These are phyloP conservation scores for Senecio squalidus DNA, from an alignment of 140 eudicot genomes.

Conservation along the genomic window DNA sequence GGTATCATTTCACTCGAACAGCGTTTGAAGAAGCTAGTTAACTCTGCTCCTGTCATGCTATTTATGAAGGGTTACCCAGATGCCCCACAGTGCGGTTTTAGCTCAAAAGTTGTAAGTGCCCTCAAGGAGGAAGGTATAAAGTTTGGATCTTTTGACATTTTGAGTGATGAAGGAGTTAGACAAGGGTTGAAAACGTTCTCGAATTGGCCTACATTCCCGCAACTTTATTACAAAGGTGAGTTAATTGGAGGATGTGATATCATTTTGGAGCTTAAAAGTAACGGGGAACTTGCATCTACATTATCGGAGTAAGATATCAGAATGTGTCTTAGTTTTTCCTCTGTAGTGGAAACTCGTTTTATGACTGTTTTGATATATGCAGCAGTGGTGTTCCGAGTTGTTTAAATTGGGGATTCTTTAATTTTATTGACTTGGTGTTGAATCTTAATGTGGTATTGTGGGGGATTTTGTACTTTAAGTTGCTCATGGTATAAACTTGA, in stretches of 20 bases:
- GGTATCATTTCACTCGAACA: slow-evolving; percentile 57
- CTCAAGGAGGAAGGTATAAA: slow-evolving; percentile 63
- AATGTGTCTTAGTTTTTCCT: not conserved
- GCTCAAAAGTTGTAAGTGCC: slow-evolving; percentile 92
- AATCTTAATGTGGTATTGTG: slow-evolving; percentile 21
- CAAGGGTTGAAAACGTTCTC: slow-evolving; percentile 82
- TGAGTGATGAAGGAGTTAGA: slow-evolving; percentile 80
- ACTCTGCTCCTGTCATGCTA: slow-evolving; percentile 60
- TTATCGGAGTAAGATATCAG: slow-evolving; percentile 52
- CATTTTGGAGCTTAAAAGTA: slow-evolving; percentile 61
- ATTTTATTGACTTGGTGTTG: slow-evolving; percentile 8
- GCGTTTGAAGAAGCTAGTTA: slow-evolving; percentile 54
- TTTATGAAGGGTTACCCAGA: slow-evolving; percentile 95
- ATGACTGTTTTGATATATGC: not conserved
- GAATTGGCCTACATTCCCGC: slow-evolving; percentile 97
- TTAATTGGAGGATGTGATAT: slow-evolving; percentile 95
- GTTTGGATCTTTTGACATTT: slow-evolving; percentile 86
- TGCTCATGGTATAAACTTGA: not conserved
- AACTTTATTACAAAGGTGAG: slow-evolving; percentile 92
- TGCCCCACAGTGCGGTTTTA: slow-evolving; percentile 85
- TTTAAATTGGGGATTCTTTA: not conserved
- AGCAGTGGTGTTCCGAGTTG: not conserved
- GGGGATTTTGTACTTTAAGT: slow-evolving; percentile 13
- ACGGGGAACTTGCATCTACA: slow-evolving; percentile 74
- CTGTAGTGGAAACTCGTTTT: not conserved